Percentiles rank a stretch among this genome's conserved stretches.
Conservation (phyloP, 352 stramenopile species). For the Globisporangium cylindrosporum region DNA sequence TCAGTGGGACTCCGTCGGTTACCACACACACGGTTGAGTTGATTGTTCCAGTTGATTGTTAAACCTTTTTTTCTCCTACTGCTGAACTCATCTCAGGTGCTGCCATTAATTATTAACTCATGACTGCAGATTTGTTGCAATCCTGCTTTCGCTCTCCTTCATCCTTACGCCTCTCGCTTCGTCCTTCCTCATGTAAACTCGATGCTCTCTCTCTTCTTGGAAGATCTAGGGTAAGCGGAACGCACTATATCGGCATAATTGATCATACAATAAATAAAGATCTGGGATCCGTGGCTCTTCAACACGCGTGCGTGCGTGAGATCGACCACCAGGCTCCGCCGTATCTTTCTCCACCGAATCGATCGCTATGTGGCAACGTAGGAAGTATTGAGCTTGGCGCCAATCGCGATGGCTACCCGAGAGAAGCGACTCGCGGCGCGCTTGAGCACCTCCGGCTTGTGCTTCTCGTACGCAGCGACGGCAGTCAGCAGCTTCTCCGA, state of each 20-base stretch:
- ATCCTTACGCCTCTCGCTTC: not conserved
- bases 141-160: not conserved
- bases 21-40: no score
- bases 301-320: not conserved
- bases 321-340: not conserved
- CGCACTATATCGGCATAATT: not conserved
- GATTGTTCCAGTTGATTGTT: no score
- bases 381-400: conserved; percentile 73
- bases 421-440: conserved; percentile 57
- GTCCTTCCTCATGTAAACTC: not conserved
- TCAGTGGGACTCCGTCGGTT: no score
- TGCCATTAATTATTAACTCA: not conserved
- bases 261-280: conserved; percentile 17
- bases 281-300: not conserved
- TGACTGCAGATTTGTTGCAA: no score
- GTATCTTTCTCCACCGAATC: not conserved
- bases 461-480: conserved; percentile 79
- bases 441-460: conserved; percentile 77
- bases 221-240: not conserved
- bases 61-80: no score
- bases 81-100: no score
- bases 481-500: conserved; percentile 79
- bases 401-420: conserved; percentile 68
- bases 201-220: not conserved
- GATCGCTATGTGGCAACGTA: conserved; percentile 33